Conservation (phyloP, 129 eudicot genomes). For the Centrapalus pauciflorus region DNA sequence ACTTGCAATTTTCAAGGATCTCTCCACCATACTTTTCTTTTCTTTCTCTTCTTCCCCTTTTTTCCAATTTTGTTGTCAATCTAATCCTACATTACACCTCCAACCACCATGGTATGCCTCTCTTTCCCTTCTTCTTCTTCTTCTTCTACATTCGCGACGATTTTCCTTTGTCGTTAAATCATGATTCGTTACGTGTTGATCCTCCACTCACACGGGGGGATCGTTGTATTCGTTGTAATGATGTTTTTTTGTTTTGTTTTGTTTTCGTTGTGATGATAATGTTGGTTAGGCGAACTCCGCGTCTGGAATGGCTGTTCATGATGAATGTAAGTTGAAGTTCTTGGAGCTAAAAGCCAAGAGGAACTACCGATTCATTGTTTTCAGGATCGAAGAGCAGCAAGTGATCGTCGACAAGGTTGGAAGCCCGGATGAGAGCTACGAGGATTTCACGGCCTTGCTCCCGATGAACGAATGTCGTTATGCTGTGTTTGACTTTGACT, state of each 20-base stretch:
- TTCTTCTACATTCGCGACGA: background rate
- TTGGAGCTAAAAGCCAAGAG: constrained; percentile 71
- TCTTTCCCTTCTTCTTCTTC: background rate
- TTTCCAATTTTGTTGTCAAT: constrained; percentile 13
- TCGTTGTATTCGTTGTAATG: background rate
- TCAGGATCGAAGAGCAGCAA: constrained; percentile 62
- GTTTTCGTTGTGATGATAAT: constrained; percentile 5
- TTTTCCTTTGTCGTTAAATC: background rate
- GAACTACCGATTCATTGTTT: constrained; percentile 58
- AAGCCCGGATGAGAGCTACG: constrained; percentile 56
- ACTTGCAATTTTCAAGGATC: constrained; percentile 21
- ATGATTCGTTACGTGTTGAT: constrained; percentile 8
- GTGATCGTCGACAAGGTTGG: constrained; percentile 88
- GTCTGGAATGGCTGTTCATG: constrained; percentile 87
- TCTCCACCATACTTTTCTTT: constrained; percentile 13
- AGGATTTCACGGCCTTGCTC: constrained; percentile 68
- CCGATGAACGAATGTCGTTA: constrained; percentile 86
- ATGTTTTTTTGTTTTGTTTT: background rate
- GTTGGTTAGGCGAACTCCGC: constrained; percentile 69
- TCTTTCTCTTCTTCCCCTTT: constrained; percentile 14
- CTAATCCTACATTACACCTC: constrained; percentile 14
- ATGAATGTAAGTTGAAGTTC: constrained; percentile 84
- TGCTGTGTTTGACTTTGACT: constrained; percentile 86
- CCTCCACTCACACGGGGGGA: too few species aligned
- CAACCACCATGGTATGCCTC: constrained; percentile 39